Conservation (phyloP, 2,329 filamentous ascomycete species). For the Fusarium succisae region DNA sequence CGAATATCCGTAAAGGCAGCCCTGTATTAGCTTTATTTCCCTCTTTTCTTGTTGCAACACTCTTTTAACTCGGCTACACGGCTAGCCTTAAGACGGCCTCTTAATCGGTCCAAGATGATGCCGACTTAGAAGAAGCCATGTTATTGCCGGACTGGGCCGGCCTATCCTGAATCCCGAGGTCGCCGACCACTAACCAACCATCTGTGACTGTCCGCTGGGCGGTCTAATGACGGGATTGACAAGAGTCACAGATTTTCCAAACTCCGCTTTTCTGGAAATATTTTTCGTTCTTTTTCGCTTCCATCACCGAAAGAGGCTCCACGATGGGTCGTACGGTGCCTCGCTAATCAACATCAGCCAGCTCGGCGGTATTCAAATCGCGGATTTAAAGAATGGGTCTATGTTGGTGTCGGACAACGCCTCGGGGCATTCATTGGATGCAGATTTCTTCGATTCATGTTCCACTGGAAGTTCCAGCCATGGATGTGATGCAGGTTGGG, state of each 20-base stretch:
- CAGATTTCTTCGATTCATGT: slow-evolving; percentile 14
- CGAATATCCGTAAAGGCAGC: slow-evolving; percentile 10
- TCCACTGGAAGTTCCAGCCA: slow-evolving; percentile 15
- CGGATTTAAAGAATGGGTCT: slow-evolving; percentile 12
- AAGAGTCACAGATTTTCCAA: slow-evolving; percentile 29
- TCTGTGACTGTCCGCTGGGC: slow-evolving; percentile 18
- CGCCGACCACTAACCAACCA: slow-evolving; percentile 16
- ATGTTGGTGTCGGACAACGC: not conserved
- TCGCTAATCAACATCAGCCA: slow-evolving; percentile 21
- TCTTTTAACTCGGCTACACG: slow-evolving; percentile 21
- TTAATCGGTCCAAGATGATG: slow-evolving; percentile 20
- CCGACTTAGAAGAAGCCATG: slow-evolving; percentile 25
- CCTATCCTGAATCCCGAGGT: slow-evolving; percentile 21
- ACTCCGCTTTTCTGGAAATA: slow-evolving; percentile 19
- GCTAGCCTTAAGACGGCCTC: slow-evolving; percentile 7
- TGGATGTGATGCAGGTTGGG: slow-evolving; percentile 12
- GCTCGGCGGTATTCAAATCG: slow-evolving; percentile 24
- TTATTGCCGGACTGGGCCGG: slow-evolving; percentile 21
- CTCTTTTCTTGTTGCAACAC: not conserved
- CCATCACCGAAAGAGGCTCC: slow-evolving; percentile 20
- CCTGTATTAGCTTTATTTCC: not conserved
- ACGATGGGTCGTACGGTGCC: slow-evolving; percentile 8
- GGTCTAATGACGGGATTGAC: slow-evolving; percentile 24
- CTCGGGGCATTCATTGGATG: slow-evolving; percentile 4
- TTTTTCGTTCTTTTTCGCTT: slow-evolving; percentile 34